phyloP scores from a whole-genome alignment of 257 asterid genomes.

The Thymus mandschuricus region DNA sequence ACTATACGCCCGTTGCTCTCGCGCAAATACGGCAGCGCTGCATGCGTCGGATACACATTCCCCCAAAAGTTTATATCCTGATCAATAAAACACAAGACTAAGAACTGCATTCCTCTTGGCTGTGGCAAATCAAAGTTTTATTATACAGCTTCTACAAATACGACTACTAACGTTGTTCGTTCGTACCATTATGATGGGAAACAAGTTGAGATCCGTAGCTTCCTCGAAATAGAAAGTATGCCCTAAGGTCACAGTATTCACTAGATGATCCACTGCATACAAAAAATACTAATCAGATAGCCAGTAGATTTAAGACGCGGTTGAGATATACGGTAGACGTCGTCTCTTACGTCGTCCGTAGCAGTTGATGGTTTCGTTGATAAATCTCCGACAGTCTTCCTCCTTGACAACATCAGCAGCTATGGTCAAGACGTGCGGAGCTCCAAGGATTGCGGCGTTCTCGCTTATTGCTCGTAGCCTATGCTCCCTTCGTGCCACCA shows the following conservation, averaged over 20 bases:
- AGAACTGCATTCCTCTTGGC: neutral
- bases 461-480: conserved; percentile 81
- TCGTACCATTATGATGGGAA: conserved; percentile 79
- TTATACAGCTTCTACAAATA: neutral
- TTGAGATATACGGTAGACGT: too few relatives aligned
- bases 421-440: conserved; percentile 60
- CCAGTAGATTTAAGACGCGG: too few relatives aligned
- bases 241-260: conserved; percentile 83
- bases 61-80: conserved; percentile 98
- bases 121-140: neutral
- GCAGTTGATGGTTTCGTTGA: conserved; percentile 61
- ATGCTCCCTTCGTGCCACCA: conserved; percentile 82
- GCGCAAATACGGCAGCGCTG: conserved; percentile 79
- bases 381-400: conserved; percentile 83
- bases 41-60: conserved; percentile 89
- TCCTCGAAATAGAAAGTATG: conserved; percentile 97
- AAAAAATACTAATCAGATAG: neutral
- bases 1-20: conserved; percentile 71
- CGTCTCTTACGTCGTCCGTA: conserved; percentile 59
- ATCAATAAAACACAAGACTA: conserved; percentile 18
- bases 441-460: conserved; percentile 68
- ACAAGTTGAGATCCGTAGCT: conserved; percentile 73
- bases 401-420: conserved; percentile 99
- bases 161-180: too few relatives aligned
- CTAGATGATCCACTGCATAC: conserved; percentile 88